phyloP scores from a whole-genome alignment of 352 stramenopile species.

The Plasmopara halstedii region DNA sequence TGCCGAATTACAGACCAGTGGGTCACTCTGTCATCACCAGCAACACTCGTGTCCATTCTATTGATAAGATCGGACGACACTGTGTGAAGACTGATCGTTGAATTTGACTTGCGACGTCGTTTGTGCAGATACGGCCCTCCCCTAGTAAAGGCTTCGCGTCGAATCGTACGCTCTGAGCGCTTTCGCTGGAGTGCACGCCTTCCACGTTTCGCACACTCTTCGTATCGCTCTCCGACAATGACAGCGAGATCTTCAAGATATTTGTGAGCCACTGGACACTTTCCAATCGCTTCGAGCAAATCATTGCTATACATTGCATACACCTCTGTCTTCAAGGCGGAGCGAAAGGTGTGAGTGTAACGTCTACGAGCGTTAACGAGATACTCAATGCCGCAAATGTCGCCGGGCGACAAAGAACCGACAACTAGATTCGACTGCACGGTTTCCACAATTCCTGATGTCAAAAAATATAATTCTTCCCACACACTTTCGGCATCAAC shows the following conservation, averaged over 20 bases:
- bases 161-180: conserved; percentile 15
- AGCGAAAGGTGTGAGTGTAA: conserved; percentile 63
- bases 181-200: conserved; percentile 36
- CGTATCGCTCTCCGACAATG: conserved; percentile 52
- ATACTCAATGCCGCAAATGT: conserved; percentile 77
- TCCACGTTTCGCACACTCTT: conserved; percentile 41
- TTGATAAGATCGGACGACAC: conserved; percentile 35
- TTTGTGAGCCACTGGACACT: conserved; percentile 54
- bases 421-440: conserved; percentile 54
- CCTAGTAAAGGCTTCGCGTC: conserved; percentile 12
- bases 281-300: conserved; percentile 43
- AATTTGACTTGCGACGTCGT: conserved; percentile 50
- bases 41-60: conserved; percentile 19
- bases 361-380: conserved; percentile 40
- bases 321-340: conserved; percentile 54
- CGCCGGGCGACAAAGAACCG: conserved; percentile 42
- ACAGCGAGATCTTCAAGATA: conserved; percentile 57
- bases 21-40: conserved; percentile 41
- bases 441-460: conserved; percentile 43
- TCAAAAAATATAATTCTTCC: conserved; percentile 77
- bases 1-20: conserved; percentile 70
- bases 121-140: conserved; percentile 58
- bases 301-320: conserved; percentile 62
- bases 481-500: conserved; percentile 74
- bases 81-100: conserved; percentile 26